Percentiles rank a stretch among this genome's conserved stretches.
phyloP scores from a whole-genome alignment of 169 alveolate genomes.

The Babesia gibsoni region DNA sequence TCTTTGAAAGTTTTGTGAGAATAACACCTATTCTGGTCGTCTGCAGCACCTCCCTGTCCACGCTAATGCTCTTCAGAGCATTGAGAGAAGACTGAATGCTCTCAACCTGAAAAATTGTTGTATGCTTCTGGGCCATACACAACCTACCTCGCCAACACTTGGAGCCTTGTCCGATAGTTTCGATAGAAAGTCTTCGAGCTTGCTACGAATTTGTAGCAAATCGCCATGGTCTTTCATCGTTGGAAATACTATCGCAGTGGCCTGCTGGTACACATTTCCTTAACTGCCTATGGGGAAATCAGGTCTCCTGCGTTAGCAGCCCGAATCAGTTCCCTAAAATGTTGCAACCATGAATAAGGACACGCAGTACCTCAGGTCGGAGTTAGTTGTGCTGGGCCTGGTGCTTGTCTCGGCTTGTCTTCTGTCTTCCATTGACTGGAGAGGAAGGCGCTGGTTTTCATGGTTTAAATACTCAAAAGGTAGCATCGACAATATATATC shows the following conservation, averaged over 20 bases:
- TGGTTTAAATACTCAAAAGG: slow-evolving; percentile 1
- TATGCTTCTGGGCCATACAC: neutral
- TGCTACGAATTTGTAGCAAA: slow-evolving; percentile 6
- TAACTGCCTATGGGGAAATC: slow-evolving; percentile 21
- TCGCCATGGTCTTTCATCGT: neutral
- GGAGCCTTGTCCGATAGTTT: neutral
- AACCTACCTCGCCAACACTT: slow-evolving; percentile 5
- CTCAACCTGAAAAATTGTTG: neutral
- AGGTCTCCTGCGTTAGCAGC: too few species aligned
- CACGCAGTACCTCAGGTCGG: slow-evolving; percentile 15
- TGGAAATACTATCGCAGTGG: too few species aligned
- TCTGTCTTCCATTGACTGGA: slow-evolving; percentile 11
- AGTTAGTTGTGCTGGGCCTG: slow-evolving; percentile 19
- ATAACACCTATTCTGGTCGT: slow-evolving; percentile 77
- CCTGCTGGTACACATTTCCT: neutral
- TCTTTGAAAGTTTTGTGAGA: slow-evolving; percentile 71
- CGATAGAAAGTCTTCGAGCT: slow-evolving; percentile 6
- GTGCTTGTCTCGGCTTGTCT: slow-evolving; percentile 32
- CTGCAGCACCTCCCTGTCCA: slow-evolving; percentile 74
- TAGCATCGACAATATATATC: slow-evolving; percentile 41
- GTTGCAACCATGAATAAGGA: slow-evolving; percentile 5
- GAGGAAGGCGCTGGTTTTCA: slow-evolving; percentile 6
- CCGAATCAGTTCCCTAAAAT: neutral
- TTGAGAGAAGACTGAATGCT: slow-evolving; percentile 43
- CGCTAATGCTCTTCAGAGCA: slow-evolving; percentile 58